A percentile compares a stretch with the other conserved stretches of the same genome.
These are phyloP conservation scores for Aspergillus eucalypticola DNA, from an alignment of 2,329 filamentous ascomycete species.

Conservation along the genomic window DNA sequence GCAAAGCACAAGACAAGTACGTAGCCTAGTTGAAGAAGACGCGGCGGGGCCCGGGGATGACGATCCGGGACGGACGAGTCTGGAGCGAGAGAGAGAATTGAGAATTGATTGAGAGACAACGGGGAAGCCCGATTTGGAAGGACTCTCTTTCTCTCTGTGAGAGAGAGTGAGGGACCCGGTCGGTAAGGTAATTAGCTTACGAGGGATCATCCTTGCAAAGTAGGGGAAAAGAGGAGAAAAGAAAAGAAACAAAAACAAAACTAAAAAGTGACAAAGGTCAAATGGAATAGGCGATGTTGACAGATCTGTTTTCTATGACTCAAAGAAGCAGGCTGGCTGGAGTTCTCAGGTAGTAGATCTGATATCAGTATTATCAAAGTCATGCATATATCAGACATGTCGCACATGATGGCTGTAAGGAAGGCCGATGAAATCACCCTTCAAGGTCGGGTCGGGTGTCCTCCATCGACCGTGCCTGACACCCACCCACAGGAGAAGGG, in stretches of 20 bases:
- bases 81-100: conserved; percentile 1
- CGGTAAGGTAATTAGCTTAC: not conserved
- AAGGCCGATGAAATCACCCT: not conserved
- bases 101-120: not conserved
- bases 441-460: too few relatives aligned
- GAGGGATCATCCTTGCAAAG: not conserved
- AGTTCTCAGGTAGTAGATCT: not conserved
- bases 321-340: not conserved
- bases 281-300: not conserved
- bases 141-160: not conserved
- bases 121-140: not conserved
- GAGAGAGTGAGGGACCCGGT: not conserved
- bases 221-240: not conserved
- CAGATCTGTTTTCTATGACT: not conserved
- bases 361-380: not conserved
- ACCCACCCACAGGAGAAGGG: not conserved
- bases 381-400: conserved; percentile 1
- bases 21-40: too few relatives aligned
- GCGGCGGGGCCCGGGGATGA: conserved; percentile 14
- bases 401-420: conserved; percentile 1
- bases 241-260: not conserved
- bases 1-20: not conserved
- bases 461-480: not conserved
- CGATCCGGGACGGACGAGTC: conserved; percentile 7
- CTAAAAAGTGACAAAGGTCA: not conserved